A percentile compares a stretch with the other conserved stretches of the same genome.
phyloP scores from a whole-genome alignment of 108 stramenopile species.

The Stephanodiscus minutulus region DNA sequence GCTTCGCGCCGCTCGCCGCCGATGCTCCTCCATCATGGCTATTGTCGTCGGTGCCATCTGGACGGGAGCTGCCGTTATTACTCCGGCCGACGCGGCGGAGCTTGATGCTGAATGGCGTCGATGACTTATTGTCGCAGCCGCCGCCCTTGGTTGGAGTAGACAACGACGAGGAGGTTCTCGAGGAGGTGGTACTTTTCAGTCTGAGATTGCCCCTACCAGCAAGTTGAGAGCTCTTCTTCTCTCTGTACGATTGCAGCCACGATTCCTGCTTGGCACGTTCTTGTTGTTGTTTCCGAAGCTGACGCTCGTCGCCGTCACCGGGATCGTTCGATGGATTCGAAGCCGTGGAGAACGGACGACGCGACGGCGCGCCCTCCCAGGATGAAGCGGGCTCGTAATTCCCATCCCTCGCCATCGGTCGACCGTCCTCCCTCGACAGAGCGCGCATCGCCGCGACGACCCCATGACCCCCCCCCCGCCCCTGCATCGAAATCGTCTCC shows the following conservation, averaged over 20 bases:
- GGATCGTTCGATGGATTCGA: too few relatives aligned
- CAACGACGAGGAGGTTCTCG: neutral
- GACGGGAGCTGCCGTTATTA: neutral
- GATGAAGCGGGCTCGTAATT: too few relatives aligned
- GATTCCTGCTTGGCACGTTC: neutral
- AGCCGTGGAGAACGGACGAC: too few relatives aligned
- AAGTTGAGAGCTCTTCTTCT: constrained; percentile 1
- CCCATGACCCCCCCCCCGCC: neutral
- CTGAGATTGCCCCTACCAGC: neutral
- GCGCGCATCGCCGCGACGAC: constrained; percentile 1
- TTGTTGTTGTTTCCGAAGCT: neutral
- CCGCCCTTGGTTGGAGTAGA: too few relatives aligned
- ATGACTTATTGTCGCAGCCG: too few relatives aligned
- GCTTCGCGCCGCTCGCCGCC: constrained; percentile 5
- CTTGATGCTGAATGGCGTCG: too few relatives aligned
- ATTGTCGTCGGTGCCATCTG: neutral
- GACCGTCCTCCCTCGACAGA: neutral
- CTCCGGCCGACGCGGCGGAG: neutral
- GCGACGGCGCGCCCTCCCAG: too few relatives aligned
- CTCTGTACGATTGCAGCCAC: constrained; percentile 1
- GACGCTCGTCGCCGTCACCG: neutral
- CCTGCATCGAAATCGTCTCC: constrained; percentile 9
- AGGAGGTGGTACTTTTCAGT: neutral
- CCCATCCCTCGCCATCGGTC: too few relatives aligned
- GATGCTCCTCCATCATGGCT: neutral